Conservation (phyloP, 345 rosid genomes). For the Arabidopsis thaliana region TAIR10.1 NC_003076.8:4636001-4636500, state of each 20-base stretch:
- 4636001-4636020: conserved; percentile 7
- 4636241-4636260: conserved; percentile 21
- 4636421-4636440: conserved; percentile 43
- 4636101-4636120: conserved; percentile 11
- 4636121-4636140: conserved; percentile 8
- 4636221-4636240: conserved; percentile 40
- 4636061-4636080: conserved; percentile 10
- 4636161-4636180: conserved; percentile 20
- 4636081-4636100: conserved; percentile 35
- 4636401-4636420: conserved; percentile 28
- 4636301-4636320: conserved; percentile 33
- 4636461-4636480: conserved; percentile 50
- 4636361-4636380: conserved; percentile 31
- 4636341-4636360: conserved; percentile 31
- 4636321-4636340: conserved; percentile 39
- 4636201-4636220: not conserved
- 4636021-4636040: conserved; percentile 12
- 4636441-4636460: conserved; percentile 38
- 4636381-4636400: conserved; percentile 38
- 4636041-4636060: conserved; percentile 6
- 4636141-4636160: conserved; percentile 20
- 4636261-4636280: conserved; percentile 28
- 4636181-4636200: conserved; percentile 30
- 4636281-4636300: conserved; percentile 39
- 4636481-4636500: conserved; percentile 43